A percentile compares a stretch with the other conserved stretches of the same genome.
Evolutionary conservation across 495 filamentous ascomycete species (phyloP).

Genomic region (Aspergillus conjunctus): DNA sequence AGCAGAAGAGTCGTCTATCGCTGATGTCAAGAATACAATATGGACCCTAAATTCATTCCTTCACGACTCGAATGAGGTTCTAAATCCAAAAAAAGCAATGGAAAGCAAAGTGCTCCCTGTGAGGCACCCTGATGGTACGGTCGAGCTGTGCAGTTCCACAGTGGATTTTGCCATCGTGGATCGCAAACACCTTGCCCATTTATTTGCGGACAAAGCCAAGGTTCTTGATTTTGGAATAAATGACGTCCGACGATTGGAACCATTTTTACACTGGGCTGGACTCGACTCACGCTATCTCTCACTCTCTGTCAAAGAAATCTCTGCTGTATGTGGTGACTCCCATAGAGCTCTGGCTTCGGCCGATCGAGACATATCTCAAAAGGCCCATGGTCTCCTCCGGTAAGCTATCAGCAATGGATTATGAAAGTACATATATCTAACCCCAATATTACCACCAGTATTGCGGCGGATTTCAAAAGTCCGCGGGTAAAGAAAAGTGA

Average conservation of each 20-base stretch:
- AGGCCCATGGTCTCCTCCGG: conserved; percentile 44
- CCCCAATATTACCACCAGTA: conserved; percentile 1
- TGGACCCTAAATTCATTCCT: conserved; percentile 37
- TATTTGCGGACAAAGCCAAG: conserved; percentile 32
- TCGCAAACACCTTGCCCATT: conserved; percentile 29
- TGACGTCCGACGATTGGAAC: conserved; percentile 34
- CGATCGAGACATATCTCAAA: conserved; percentile 28
- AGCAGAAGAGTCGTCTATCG: conserved; percentile 15
- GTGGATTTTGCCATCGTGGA: conserved; percentile 42
- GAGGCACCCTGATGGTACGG: conserved; percentile 19
- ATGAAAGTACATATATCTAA: not conserved
- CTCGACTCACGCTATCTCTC: conserved; percentile 41
- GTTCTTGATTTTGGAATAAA: conserved; percentile 42
- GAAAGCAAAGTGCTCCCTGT: conserved; percentile 33
- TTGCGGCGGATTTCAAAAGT: conserved; percentile 38
- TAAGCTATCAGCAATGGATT: conserved; percentile 16
- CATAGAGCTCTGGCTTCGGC: conserved; percentile 25
- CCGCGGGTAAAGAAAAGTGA: conserved; percentile 25
- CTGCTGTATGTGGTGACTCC: conserved; percentile 24
- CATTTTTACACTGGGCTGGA: conserved; percentile 37
- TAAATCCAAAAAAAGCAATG: conserved; percentile 18
- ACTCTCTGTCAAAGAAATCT: conserved; percentile 36
- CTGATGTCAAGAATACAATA: conserved; percentile 38
- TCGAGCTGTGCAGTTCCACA: conserved; percentile 18
- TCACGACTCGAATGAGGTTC: conserved; percentile 10